Percentiles rank a stretch among this genome's conserved stretches.
Conservation (phyloP, 2,329 filamentous ascomycete genomes). For the Fusarium dimerum region DNA sequence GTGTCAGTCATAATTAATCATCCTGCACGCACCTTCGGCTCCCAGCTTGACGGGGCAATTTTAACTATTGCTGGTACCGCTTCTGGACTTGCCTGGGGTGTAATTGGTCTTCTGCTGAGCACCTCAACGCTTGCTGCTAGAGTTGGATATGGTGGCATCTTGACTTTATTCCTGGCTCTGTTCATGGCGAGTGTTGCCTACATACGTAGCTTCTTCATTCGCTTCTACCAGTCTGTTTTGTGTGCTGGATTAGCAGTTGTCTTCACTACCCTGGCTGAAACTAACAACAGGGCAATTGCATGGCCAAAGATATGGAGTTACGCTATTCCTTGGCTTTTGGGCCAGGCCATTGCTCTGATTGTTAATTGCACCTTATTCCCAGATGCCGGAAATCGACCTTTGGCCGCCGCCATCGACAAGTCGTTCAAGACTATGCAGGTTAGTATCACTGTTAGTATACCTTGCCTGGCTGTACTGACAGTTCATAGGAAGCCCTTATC, state of each 20-base stretch:
- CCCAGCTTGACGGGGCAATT: slow-evolving; percentile 57
- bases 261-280: slow-evolving; percentile 54
- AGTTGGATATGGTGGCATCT: slow-evolving; percentile 53
- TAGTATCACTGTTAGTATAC: slow-evolving; percentile 1
- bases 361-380: slow-evolving; percentile 52
- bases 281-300: slow-evolving; percentile 40
- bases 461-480: background rate
- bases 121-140: slow-evolving; percentile 48
- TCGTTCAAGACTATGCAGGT: slow-evolving; percentile 51
- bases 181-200: slow-evolving; percentile 55
- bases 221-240: slow-evolving; percentile 56
- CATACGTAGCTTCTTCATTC: slow-evolving; percentile 55
- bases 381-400: slow-evolving; percentile 55
- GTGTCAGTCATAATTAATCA: slow-evolving; percentile 61
- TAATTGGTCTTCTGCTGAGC: slow-evolving; percentile 54
- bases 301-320: slow-evolving; percentile 55
- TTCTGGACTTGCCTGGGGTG: slow-evolving; percentile 56
- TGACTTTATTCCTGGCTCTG: slow-evolving; percentile 55
- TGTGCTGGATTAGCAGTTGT: slow-evolving; percentile 57
- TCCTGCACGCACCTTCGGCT: slow-evolving; percentile 55
- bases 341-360: slow-evolving; percentile 53
- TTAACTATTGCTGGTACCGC: slow-evolving; percentile 55
- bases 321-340: slow-evolving; percentile 56
- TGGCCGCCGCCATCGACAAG: slow-evolving; percentile 49
- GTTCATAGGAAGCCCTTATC: slow-evolving; percentile 33